phyloP scores from a whole-genome alignment of 805 yeast species.

The Henningerozyma blattae region DNA sequence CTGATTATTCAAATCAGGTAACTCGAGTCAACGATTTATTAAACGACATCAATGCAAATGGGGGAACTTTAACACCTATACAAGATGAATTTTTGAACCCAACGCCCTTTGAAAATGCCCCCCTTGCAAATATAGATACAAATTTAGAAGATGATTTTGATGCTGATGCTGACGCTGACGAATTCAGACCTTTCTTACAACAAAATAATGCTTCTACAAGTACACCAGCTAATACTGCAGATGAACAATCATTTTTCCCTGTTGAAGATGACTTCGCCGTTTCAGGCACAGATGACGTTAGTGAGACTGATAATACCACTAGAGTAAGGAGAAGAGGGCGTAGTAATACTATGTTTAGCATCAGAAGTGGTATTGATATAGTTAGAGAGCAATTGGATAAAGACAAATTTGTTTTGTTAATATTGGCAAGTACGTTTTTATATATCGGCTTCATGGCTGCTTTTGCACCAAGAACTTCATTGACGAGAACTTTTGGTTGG shows the following conservation, averaged over 20 bases:
- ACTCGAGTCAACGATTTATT: background rate
- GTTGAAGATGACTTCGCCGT: background rate
- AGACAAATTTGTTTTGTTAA: conserved; percentile 15
- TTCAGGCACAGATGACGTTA: background rate
- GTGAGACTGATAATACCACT: background rate
- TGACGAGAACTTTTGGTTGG: conserved; percentile 69
- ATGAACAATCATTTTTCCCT: too few species aligned
- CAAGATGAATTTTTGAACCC: background rate
- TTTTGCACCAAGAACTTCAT: conserved; percentile 75
- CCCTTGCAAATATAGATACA: background rate
- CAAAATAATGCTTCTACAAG: background rate
- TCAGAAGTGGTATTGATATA: conserved; percentile 17
- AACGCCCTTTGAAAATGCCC: background rate
- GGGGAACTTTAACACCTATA: background rate
- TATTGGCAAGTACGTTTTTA: conserved; percentile 14
- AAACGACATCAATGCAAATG: background rate
- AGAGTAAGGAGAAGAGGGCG: conserved; percentile 12
- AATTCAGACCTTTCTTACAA: background rate
- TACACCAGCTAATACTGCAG: too few species aligned
- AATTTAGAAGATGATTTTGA: background rate
- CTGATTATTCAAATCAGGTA: background rate
- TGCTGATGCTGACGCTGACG: background rate
- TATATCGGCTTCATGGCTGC: conserved; percentile 46
- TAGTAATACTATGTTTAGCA: conserved; percentile 19
- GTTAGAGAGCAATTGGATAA: conserved; percentile 22